phyloP scores from a whole-genome alignment of 192 early-diverging fungal species.

The Backusella australiensis region DNA sequence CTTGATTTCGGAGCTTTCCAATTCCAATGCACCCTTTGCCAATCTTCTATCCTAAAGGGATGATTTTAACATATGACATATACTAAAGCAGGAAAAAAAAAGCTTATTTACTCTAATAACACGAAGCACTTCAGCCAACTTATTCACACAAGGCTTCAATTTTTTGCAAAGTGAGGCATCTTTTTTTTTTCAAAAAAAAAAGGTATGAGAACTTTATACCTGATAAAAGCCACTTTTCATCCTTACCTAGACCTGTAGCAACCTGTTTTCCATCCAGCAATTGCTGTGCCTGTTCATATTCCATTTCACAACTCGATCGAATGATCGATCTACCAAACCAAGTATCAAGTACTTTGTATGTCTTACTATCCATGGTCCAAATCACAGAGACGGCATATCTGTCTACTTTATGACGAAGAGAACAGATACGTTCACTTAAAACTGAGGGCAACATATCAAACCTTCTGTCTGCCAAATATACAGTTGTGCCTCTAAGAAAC shows the following conservation, averaged over 20 bases:
- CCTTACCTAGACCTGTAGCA: constrained; percentile 35
- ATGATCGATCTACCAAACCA: constrained; percentile 78
- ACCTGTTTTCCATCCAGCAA: constrained; percentile 55
- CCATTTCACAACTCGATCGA: constrained; percentile 72
- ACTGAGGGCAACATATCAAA: constrained; percentile 82
- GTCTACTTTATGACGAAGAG: constrained; percentile 63
- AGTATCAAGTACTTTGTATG: constrained; percentile 45
- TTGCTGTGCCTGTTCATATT: constrained; percentile 74
- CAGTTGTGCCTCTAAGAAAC: constrained; percentile 60
- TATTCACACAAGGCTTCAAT: constrained; percentile 33
- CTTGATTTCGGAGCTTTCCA: constrained; percentile 73
- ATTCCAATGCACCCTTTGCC: constrained; percentile 62
- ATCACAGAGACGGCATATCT: constrained; percentile 73
- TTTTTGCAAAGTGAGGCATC: constrained; percentile 28
- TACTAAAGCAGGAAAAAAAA: neutral
- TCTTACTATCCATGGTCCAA: constrained; percentile 56
- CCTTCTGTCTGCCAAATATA: constrained; percentile 76
- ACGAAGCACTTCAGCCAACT: constrained; percentile 53
- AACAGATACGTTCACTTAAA: constrained; percentile 70
- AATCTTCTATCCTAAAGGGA: constrained; percentile 45
- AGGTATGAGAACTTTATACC: too few relatives aligned
- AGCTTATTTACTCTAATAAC: constrained; percentile 41
- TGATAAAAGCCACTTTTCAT: too few relatives aligned
- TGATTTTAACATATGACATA: neutral
- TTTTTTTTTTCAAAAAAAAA: constrained; percentile 3